Evolutionary conservation across 768 basidiomycete species (phyloP).

Genomic region (Lactarius sanguifluus): DNA sequence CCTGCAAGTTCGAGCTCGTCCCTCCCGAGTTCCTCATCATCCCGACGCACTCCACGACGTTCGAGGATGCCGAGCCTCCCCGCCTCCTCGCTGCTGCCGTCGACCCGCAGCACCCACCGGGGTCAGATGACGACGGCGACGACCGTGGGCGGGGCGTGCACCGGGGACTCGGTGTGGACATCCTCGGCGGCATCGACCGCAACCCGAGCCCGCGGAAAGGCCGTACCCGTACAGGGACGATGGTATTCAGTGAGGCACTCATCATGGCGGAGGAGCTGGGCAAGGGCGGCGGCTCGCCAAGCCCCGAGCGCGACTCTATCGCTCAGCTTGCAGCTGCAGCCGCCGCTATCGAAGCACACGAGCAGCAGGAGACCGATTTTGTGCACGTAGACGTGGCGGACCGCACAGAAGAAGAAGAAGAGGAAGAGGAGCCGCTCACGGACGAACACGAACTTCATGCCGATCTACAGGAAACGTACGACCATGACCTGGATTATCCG

Average conservation of each 20-base stretch:
- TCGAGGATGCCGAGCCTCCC: constrained; percentile 33
- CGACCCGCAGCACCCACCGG: constrained; percentile 17
- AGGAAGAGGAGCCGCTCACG: constrained; percentile 1
- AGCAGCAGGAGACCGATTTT: constrained; percentile 18
- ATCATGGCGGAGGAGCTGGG: constrained; percentile 43
- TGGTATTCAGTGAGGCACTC: constrained; percentile 58
- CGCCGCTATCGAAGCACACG: constrained; percentile 4
- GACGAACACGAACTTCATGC: constrained; percentile 15
- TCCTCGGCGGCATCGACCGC: constrained; percentile 23
- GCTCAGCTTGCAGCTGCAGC: not conserved
- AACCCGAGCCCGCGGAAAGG: constrained; percentile 37
- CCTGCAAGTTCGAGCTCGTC: constrained; percentile 77
- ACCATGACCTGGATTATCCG: constrained; percentile 10
- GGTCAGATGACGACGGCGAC: constrained; percentile 23
- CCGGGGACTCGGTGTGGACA: constrained; percentile 23
- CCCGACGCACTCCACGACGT: constrained; percentile 45
- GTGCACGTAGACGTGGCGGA: constrained; percentile 19
- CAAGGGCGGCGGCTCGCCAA: constrained; percentile 29
- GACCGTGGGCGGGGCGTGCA: constrained; percentile 28
- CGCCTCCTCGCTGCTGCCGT: constrained; percentile 28
- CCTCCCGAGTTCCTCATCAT: constrained; percentile 83
- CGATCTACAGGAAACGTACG: not conserved
- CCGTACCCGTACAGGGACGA: constrained; percentile 67
- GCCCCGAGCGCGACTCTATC: constrained; percentile 18
- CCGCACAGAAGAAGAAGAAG: constrained; percentile 9